Conservation (phyloP, 2,329 filamentous ascomycete genomes). For the Aspergillus tubingensis region DNA sequence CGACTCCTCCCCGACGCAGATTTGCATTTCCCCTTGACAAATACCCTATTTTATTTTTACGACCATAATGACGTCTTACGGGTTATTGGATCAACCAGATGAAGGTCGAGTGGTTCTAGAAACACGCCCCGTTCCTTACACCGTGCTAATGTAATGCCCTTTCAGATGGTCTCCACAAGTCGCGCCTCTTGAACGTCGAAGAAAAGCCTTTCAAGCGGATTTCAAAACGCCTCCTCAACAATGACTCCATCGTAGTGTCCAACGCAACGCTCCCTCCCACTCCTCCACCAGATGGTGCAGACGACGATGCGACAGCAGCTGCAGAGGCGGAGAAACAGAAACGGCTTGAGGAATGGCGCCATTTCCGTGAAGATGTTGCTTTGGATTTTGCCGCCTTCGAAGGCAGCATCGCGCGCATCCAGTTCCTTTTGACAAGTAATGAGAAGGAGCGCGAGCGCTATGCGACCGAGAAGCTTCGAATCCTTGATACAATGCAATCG, state of each 20-base stretch:
- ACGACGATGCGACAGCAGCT: constrained; percentile 46
- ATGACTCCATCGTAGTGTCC: constrained; percentile 63
- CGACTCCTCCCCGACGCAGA: not conserved
- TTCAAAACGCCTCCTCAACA: constrained; percentile 73
- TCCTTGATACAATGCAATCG: constrained; percentile 73
- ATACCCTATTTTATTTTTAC: not conserved
- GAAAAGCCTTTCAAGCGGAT: constrained; percentile 90
- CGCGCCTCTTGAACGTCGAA: constrained; percentile 83
- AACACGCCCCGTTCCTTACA: constrained; percentile 10
- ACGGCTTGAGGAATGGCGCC: constrained; percentile 58
- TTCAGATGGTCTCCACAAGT: constrained; percentile 78
- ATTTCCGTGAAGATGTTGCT: constrained; percentile 78
- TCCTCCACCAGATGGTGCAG: constrained; percentile 64
- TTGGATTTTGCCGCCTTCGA: constrained; percentile 90
- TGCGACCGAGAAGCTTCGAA: constrained; percentile 74
- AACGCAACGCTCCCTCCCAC: constrained; percentile 62
- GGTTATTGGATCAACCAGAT: constrained; percentile 71
- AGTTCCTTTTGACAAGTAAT: constrained; percentile 83
- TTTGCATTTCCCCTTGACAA: not conserved
- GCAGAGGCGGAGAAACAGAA: constrained; percentile 53
- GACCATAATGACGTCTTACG: constrained; percentile 58
- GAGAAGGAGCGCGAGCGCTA: constrained; percentile 81
- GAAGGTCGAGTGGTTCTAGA: constrained; percentile 37
- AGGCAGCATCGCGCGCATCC: constrained; percentile 80
- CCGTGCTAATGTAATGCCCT: constrained; percentile 26